Conservation (phyloP, 208 protist genomes). For the Phytomonas sp. region DNA sequence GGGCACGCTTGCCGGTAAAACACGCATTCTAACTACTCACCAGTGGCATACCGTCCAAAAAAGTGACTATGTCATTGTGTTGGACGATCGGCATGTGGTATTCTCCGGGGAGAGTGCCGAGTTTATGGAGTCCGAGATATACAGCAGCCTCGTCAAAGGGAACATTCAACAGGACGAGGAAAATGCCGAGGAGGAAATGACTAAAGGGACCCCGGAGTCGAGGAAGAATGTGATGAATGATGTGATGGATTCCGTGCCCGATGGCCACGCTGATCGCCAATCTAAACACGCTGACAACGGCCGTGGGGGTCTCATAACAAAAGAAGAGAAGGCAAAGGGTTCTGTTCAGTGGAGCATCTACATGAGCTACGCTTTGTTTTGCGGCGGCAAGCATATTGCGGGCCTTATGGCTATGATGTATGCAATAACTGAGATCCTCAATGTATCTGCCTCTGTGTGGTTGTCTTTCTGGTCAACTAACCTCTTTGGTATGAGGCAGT, state of each 20-base stretch:
- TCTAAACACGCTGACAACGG: neutral
- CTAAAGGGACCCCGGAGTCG: neutral
- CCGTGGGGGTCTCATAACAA: constrained; percentile 21
- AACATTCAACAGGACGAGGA: neutral
- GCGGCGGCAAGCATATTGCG: constrained; percentile 30
- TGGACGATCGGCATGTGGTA: constrained; percentile 36
- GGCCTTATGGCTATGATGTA: constrained; percentile 31
- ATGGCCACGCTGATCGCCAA: neutral
- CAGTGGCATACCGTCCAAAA: constrained; percentile 17
- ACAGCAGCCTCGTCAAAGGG: constrained; percentile 23
- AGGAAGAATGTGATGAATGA: neutral
- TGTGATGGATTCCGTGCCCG: neutral
- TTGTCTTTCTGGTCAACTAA: constrained; percentile 52
- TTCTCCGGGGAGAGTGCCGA: constrained; percentile 18
- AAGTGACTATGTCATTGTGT: constrained; percentile 67
- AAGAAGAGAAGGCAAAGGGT: constrained; percentile 45
- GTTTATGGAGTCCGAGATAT: constrained; percentile 19
- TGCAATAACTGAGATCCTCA: constrained; percentile 34
- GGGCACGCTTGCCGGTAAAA: constrained; percentile 58
- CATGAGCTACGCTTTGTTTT: constrained; percentile 35
- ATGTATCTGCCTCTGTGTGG: constrained; percentile 38
- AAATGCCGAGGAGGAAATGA: constrained; percentile 6
- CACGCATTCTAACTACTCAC: constrained; percentile 91
- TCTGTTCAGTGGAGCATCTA: constrained; percentile 53
- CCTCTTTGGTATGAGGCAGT: constrained; percentile 11